Conservation (phyloP, 2,329 filamentous ascomycete genomes). For the Chaetomium sp. region DNA sequence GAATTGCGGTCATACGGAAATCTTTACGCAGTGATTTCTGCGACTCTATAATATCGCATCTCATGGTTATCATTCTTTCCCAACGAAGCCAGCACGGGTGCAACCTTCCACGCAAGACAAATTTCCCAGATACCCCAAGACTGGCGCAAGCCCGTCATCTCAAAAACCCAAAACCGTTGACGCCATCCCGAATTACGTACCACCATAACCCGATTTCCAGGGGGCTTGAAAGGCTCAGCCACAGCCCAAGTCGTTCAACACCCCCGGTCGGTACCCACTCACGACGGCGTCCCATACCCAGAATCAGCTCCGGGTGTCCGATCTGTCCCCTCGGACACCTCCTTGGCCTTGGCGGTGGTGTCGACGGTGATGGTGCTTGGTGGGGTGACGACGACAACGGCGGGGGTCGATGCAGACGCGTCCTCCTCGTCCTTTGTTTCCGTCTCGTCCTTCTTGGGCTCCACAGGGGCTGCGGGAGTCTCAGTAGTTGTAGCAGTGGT, state of each 20-base stretch:
- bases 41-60: no score
- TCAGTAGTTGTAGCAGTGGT: not conserved
- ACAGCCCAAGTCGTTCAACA: not conserved
- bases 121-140: no score
- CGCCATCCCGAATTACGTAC: not conserved
- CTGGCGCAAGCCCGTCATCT: not conserved
- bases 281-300: conserved; percentile 24
- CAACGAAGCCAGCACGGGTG: no score
- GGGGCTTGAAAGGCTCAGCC: not conserved
- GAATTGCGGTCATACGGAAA: no score
- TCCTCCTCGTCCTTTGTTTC: not conserved
- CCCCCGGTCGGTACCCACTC: conserved; percentile 1
- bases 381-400: conserved; percentile 2
- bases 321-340: conserved; percentile 8
- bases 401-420: not conserved
- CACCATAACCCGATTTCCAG: conserved; percentile 1
- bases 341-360: conserved; percentile 15
- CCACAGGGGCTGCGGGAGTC: conserved; percentile 1
- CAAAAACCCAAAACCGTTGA: not conserved
- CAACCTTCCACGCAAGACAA: no score
- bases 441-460: not conserved
- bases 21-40: no score
- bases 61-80: no score
- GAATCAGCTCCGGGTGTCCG: conserved; percentile 19
- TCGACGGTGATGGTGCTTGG: conserved; percentile 13